Evolutionary conservation across 2,329 filamentous ascomycete species (phyloP).

Genomic region (Stachybotrys elegans): DNA sequence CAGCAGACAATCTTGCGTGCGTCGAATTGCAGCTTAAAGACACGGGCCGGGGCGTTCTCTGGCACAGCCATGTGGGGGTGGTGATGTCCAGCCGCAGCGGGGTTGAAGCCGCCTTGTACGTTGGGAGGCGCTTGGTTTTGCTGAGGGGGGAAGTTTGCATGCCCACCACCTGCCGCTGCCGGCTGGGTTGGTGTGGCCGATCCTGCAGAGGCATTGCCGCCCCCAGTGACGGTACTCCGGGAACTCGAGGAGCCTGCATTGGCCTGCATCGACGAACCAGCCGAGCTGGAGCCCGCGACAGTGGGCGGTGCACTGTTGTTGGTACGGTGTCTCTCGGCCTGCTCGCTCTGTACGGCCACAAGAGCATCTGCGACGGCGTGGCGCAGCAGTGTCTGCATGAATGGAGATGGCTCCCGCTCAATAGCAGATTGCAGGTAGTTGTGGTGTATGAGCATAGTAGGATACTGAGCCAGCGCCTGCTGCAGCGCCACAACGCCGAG

Average conservation of each 20-base stretch:
- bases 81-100: conserved; percentile 15
- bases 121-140: not conserved
- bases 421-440: conserved; percentile 45
- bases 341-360: conserved; percentile 39
- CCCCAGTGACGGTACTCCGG: not conserved
- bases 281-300: not conserved
- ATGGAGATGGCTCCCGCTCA: conserved; percentile 43
- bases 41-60: conserved; percentile 52
- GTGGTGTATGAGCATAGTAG: conserved; percentile 43
- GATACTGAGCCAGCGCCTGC: conserved; percentile 40
- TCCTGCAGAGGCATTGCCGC: not conserved
- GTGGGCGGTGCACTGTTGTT: conserved; percentile 6
- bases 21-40: conserved; percentile 98
- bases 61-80: conserved; percentile 41
- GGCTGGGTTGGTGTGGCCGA: conserved; percentile 2
- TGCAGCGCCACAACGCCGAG: conserved; percentile 43
- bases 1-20: conserved; percentile 90
- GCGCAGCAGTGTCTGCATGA: conserved; percentile 43
- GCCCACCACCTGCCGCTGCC: conserved; percentile 1
- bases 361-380: conserved; percentile 43
- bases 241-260: conserved; percentile 3
- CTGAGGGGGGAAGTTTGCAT: not conserved
- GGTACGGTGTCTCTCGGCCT: conserved; percentile 22
- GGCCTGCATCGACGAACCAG: conserved; percentile 1
- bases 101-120: conserved; percentile 4